Conservation (phyloP, 2,329 filamentous ascomycete species). For the Phoma herbarum region DNA sequence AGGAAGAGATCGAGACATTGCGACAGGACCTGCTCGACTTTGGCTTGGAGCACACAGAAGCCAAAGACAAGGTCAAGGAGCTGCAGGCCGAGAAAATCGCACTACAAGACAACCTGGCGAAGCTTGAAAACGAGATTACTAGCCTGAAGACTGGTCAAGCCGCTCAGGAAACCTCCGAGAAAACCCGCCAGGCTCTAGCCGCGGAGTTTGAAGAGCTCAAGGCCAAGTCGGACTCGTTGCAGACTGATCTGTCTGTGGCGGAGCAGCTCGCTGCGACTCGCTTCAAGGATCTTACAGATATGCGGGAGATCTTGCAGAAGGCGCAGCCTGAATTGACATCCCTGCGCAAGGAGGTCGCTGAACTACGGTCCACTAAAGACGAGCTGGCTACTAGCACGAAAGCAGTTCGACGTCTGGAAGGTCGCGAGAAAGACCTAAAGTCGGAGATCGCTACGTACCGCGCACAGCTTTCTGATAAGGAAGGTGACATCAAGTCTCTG, state of each 20-base stretch:
- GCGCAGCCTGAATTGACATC: slow-evolving; percentile 84
- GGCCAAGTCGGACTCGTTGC: slow-evolving; percentile 71
- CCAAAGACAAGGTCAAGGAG: slow-evolving; percentile 77
- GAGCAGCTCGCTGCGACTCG: slow-evolving; percentile 86
- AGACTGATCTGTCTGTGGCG: slow-evolving; percentile 85
- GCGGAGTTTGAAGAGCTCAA: slow-evolving; percentile 76
- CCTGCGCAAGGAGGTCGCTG: slow-evolving; percentile 77
- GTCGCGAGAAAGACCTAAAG: slow-evolving; percentile 81
- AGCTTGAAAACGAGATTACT: slow-evolving; percentile 75
- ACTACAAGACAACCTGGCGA: slow-evolving; percentile 70
- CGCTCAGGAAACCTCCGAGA: slow-evolving; percentile 58
- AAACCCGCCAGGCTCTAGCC: slow-evolving; percentile 65
- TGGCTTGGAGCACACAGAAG: slow-evolving; percentile 83
- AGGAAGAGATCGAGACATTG: slow-evolving; percentile 85
- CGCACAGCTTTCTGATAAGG: slow-evolving; percentile 75
- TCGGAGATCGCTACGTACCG: slow-evolving; percentile 76
- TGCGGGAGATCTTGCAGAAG: slow-evolving; percentile 82
- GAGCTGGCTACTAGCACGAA: slow-evolving; percentile 70
- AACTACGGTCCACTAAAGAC: slow-evolving; percentile 77
- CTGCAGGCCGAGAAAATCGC: slow-evolving; percentile 73
- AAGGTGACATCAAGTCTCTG: slow-evolving; percentile 77
- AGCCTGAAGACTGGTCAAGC: slow-evolving; percentile 61
- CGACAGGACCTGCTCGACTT: slow-evolving; percentile 80
- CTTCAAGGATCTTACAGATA: slow-evolving; percentile 86
- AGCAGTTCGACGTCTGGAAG: slow-evolving; percentile 80